These are phyloP conservation scores for Lactifluus pinguis DNA, from an alignment of 768 basidiomycete genomes.

Conservation along the genomic window DNA sequence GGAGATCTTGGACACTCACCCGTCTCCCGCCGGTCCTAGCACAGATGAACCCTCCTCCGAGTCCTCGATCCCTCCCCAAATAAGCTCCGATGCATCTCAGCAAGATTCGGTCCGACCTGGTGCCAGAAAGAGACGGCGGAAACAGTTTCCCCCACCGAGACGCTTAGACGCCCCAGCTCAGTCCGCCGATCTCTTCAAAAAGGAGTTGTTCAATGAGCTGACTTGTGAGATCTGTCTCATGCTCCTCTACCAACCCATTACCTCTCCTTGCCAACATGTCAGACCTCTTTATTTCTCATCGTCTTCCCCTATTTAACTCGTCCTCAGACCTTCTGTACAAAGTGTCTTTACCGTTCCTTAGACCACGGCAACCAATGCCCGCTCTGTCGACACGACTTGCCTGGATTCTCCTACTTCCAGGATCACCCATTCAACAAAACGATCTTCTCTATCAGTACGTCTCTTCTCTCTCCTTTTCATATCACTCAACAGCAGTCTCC, in stretches of 20 bases:
- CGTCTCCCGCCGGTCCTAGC: constrained; percentile 24
- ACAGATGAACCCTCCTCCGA: constrained; percentile 29
- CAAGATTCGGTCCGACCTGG: constrained; percentile 22
- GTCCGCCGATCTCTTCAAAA: constrained; percentile 39
- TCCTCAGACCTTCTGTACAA: constrained; percentile 79
- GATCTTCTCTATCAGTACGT: constrained; percentile 57
- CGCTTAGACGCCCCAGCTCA: constrained; percentile 23
- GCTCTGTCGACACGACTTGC: constrained; percentile 73
- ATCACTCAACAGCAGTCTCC: not conserved
- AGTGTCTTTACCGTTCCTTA: constrained; percentile 82
- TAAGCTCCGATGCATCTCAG: constrained; percentile 5
- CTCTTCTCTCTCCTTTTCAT: not conserved
- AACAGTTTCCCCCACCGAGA: constrained; percentile 23
- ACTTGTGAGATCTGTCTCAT: constrained; percentile 89
- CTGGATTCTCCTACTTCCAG: constrained; percentile 68
- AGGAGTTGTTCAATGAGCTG: constrained; percentile 58
- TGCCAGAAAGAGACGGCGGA: constrained; percentile 24
- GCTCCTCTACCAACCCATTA: constrained; percentile 77
- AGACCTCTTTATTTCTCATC: constrained; percentile 25
- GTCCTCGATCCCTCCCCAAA: constrained; percentile 5
- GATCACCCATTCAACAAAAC: constrained; percentile 70
- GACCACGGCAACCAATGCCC: constrained; percentile 83
- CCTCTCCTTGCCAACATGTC: constrained; percentile 93
- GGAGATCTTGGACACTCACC: constrained; percentile 22
- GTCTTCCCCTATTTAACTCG: constrained; percentile 9